phyloP scores from a whole-genome alignment of 805 yeast genomes.

The Nakazawaea sp. region DNA sequence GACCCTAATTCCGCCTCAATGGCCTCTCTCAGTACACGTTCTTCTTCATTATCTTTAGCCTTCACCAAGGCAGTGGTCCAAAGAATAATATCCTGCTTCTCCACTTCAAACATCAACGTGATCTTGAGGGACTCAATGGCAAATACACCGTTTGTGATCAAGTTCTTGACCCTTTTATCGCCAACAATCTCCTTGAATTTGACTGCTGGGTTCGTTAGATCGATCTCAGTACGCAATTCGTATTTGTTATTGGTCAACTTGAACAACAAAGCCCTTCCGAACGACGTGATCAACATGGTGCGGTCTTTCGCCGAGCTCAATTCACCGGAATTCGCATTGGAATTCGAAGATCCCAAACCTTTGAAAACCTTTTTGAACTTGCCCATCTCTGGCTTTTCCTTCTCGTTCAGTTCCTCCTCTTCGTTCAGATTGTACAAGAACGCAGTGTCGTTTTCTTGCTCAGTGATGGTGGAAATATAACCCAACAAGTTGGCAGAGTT shows the following conservation, averaged over 20 bases:
- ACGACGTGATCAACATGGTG: slow-evolving; percentile 50
- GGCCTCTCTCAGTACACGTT: slow-evolving; percentile 25
- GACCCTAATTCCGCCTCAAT: slow-evolving; percentile 24
- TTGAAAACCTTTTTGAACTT: slow-evolving; percentile 23
- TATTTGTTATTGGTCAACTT: slow-evolving; percentile 29
- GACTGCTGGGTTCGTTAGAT: slow-evolving; percentile 43
- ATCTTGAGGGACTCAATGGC: slow-evolving; percentile 50
- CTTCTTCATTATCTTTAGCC: slow-evolving; percentile 41
- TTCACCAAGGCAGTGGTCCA: slow-evolving; percentile 56
- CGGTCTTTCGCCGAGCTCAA: slow-evolving; percentile 31
- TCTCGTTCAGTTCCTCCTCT: slow-evolving; percentile 14
- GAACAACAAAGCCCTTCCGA: slow-evolving; percentile 58
- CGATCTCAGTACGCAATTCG: slow-evolving; percentile 47
- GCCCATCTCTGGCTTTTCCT: slow-evolving; percentile 13
- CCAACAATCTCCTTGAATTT: slow-evolving; percentile 54
- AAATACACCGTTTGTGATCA: slow-evolving; percentile 38
- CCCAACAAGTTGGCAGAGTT: slow-evolving; percentile 11
- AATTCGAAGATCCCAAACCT: too few relatives aligned
- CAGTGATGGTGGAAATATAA: slow-evolving; percentile 9
- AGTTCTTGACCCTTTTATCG: slow-evolving; percentile 24
- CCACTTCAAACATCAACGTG: slow-evolving; percentile 52
- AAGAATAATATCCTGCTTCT: slow-evolving; percentile 37
- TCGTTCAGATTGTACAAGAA: slow-evolving; percentile 16
- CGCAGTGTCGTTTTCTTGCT: slow-evolving; percentile 19
- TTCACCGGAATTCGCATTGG: slow-evolving; percentile 9